Conservation (phyloP, 2,329 filamentous ascomycete species). For the Diplodia corticola region DNA sequence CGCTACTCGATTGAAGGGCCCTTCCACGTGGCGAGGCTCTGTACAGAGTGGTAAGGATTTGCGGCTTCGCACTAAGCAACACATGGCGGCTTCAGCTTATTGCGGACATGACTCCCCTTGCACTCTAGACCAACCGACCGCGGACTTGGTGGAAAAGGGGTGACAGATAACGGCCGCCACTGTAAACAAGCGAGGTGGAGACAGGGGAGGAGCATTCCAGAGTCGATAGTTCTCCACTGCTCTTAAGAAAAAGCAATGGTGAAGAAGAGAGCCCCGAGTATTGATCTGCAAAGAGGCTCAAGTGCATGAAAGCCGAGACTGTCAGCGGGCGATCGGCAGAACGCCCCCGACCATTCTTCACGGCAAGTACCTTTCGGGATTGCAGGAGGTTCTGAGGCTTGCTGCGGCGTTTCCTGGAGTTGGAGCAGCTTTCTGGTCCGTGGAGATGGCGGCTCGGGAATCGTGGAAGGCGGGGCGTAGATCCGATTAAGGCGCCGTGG, state of each 20-base stretch:
- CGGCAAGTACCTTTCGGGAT: neutral
- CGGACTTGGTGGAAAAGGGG: neutral
- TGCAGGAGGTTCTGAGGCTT: neutral
- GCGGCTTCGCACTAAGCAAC: neutral
- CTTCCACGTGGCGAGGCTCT: neutral
- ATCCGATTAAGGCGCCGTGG: conserved; percentile 9
- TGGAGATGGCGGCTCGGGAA: neutral
- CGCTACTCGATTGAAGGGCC: neutral
- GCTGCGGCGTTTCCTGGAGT: neutral
- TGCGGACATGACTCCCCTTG: neutral
- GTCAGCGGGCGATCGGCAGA: neutral
- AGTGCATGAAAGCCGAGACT: too few relatives aligned
- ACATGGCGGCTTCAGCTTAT: neutral
- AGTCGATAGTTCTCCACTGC: neutral
- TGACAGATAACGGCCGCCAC: neutral
- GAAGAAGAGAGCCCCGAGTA: neutral
- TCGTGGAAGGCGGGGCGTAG: neutral
- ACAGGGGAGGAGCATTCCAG: neutral
- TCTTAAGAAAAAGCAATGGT: neutral
- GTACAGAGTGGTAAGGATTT: neutral
- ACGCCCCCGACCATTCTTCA: neutral
- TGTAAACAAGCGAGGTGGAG: neutral
- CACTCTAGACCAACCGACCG: neutral
- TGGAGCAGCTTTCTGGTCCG: neutral
- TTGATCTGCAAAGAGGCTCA: neutral